phyloP scores from a whole-genome alignment of 2,329 filamentous ascomycete genomes.

The Alternaria arborescens region DNA sequence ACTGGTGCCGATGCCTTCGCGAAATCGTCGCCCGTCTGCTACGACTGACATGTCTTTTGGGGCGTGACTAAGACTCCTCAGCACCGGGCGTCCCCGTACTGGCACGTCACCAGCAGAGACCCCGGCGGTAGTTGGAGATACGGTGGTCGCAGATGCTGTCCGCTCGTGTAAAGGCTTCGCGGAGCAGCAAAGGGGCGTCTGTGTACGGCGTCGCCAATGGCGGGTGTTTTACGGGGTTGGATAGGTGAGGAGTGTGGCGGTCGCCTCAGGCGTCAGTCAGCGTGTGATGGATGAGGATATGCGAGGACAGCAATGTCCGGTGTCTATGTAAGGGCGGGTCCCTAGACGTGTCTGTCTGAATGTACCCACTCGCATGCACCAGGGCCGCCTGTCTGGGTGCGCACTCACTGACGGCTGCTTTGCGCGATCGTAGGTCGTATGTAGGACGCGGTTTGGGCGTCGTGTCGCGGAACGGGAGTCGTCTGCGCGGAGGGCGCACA shows the following conservation, averaged over 20 bases:
- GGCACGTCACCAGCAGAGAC: conserved; percentile 41
- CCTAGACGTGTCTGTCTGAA: conserved; percentile 17
- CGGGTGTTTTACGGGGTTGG: conserved; percentile 16
- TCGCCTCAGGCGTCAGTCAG: conserved; percentile 19
- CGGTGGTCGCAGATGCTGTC: conserved; percentile 10
- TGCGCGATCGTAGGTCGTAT: conserved; percentile 17
- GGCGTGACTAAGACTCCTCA: conserved; percentile 16
- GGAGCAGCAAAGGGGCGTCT: neutral
- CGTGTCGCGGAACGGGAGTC: conserved; percentile 19
- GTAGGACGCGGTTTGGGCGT: conserved; percentile 15
- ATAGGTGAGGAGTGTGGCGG: conserved; percentile 9
- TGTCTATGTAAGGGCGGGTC: conserved; percentile 24
- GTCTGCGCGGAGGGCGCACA: conserved; percentile 14
- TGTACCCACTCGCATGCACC: conserved; percentile 24
- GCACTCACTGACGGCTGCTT: conserved; percentile 9
- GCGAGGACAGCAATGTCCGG: conserved; percentile 10
- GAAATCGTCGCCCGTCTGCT: conserved; percentile 50
- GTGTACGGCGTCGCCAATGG: neutral
- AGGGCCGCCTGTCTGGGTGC: conserved; percentile 19
- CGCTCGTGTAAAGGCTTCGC: neutral
- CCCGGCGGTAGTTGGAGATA: conserved; percentile 26
- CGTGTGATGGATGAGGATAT: conserved; percentile 8
- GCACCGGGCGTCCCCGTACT: conserved; percentile 32
- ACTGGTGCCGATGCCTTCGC: conserved; percentile 55
- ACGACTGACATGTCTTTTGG: conserved; percentile 51